Base-by-base conservation (phyloP, 1,139 yeast genomes). In the Nakaseomyces glabratus region DNA sequence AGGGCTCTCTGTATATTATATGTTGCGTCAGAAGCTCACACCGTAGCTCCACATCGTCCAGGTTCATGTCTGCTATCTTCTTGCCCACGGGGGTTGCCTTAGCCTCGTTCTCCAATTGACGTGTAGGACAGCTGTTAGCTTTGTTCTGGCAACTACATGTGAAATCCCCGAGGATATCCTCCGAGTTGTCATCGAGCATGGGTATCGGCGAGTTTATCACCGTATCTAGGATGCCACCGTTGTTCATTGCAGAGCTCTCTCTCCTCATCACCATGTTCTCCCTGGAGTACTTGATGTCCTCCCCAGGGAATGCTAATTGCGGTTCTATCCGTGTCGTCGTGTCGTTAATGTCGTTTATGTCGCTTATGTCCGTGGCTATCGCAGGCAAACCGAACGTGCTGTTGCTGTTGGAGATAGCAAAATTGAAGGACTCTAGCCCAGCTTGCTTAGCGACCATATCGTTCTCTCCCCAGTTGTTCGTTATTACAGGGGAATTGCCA, bases 1-100 rank as follows among this genome's bases (percentile, higher is more conserved):
- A 22, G 10, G 41, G 31, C 32, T 41, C 44, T 20, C 38, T 29
- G 15, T 41, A 35, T 7, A 41, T 4, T 4, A 44, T 14, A 28
- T 36, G 36, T 15, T 44, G 36, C 8, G 41, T 42, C 6, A 43
- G 14, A 8, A 43, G 20, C 9, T 40, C 44, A 28, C 43, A 44
- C 32, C 40, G 37, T 12, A 43, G 34, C 11, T 35, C 39, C 20
- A 26, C 28, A 10, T 31, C 24, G 7, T 13, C 14, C 11, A n/a
- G 10, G 7, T 17, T 14, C n/a, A 15, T 16, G 8, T 10, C 11
- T 19, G 36, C 21, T 6, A 37, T 35, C 33, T 18, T 34, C 19
- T 29, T 28, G 8, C 28, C 36, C 12, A 35, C 38, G 20, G 6
- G 19, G 28, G 5, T 15, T 4, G 28, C 7, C n/a, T 18, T n/a